These are phyloP conservation scores for Jatropha podagrica DNA, from an alignment of 441 rosid genomes.

Conservation along the genomic window DNA sequence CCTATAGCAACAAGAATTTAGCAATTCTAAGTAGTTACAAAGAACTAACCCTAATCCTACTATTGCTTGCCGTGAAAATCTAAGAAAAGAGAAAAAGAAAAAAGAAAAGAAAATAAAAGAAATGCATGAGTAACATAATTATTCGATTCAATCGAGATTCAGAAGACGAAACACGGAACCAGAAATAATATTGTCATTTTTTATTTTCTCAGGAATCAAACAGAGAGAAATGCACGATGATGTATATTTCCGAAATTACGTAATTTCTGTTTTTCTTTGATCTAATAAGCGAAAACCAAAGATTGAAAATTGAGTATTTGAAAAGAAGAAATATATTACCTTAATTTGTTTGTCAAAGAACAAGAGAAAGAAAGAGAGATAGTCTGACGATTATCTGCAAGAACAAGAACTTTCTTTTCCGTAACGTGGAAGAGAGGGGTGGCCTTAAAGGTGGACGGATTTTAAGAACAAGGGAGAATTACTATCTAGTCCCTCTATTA, in stretches of 20 bases:
- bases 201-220: not conserved
- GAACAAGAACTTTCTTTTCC: too few species aligned
- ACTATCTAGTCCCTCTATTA: too few species aligned
- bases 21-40: not conserved
- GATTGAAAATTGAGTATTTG: not conserved
- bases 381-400: too few species aligned
- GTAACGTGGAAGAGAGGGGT: too few species aligned
- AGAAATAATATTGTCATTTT: not conserved
- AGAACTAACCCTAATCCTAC: conserved; percentile 1
- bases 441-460: too few species aligned
- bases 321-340: not conserved
- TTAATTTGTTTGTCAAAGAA: not conserved
- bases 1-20: not conserved
- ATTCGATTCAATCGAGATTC: not conserved
- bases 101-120: not conserved
- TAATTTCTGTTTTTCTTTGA: not conserved
- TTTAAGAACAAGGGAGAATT: too few species aligned
- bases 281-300: not conserved
- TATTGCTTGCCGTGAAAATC: not conserved
- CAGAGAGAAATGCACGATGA: not conserved
- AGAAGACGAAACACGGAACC: not conserved
- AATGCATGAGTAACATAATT: not conserved
- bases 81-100: not conserved
- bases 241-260: not conserved
- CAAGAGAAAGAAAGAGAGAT: too few species aligned